phyloP scores from a whole-genome alignment of 805 yeast genomes.

The Cyberlindnera petersonii region DNA sequence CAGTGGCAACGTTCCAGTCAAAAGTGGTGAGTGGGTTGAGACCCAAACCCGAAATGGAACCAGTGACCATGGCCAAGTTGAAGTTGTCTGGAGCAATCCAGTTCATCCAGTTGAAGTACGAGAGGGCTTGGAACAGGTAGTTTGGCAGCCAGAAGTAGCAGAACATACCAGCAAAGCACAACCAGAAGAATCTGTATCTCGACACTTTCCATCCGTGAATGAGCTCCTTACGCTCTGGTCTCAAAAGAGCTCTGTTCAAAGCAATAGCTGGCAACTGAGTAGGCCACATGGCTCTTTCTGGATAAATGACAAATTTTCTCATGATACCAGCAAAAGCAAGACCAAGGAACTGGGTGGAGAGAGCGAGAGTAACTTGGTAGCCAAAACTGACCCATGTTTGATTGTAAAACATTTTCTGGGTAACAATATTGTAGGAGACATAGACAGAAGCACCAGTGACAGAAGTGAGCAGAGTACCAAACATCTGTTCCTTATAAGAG shows the following conservation, averaged over 20 bases:
- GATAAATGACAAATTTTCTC: constrained; percentile 54
- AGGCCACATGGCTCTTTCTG: constrained; percentile 52
- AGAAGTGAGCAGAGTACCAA: constrained; percentile 44
- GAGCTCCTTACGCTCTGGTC: constrained; percentile 31
- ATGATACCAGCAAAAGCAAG: constrained; percentile 64
- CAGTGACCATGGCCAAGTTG: constrained; percentile 46
- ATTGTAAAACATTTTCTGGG: constrained; percentile 31
- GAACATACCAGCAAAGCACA: constrained; percentile 33
- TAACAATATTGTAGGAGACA: constrained; percentile 37
- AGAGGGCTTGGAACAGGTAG: constrained; percentile 40
- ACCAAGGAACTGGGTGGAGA: constrained; percentile 60
- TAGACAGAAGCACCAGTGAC: constrained; percentile 31
- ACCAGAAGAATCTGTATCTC: constrained; percentile 34
- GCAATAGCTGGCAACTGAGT: constrained; percentile 44
- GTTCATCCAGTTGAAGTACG: constrained; percentile 50
- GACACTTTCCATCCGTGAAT: constrained; percentile 34
- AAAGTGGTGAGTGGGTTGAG: constrained; percentile 49
- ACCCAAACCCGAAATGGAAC: constrained; percentile 44
- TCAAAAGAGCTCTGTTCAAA: constrained; percentile 43
- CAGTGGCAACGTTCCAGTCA: constrained; percentile 44
- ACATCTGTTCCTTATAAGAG: constrained; percentile 62
- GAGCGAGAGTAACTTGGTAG: constrained; percentile 48
- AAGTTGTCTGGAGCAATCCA: constrained; percentile 54
- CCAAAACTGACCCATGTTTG: constrained; percentile 37
- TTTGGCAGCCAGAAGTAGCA: constrained; percentile 44